Percentiles rank a stretch among this genome's conserved stretches.
Conservation (phyloP, 352 stramenopile species). For the Phytophthora cajani region DNA sequence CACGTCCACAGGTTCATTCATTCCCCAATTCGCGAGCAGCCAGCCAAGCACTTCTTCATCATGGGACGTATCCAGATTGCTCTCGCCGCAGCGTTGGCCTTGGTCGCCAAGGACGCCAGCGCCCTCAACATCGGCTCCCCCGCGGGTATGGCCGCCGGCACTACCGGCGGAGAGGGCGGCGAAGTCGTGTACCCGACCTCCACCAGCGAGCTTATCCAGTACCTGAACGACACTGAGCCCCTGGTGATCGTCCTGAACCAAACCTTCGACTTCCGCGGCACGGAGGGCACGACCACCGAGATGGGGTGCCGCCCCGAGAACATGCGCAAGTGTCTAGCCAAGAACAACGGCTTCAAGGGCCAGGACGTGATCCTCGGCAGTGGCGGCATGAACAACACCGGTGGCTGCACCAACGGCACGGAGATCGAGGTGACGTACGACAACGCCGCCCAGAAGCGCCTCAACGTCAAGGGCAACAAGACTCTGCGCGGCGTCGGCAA, state of each 20-base stretch:
- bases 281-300: slow-evolving; percentile 46
- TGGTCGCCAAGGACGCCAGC: slow-evolving; percentile 12
- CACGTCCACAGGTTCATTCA: neutral
- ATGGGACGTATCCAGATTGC: slow-evolving; percentile 26
- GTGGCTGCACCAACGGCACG: slow-evolving; percentile 49
- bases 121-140: slow-evolving; percentile 28
- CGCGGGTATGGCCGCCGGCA: slow-evolving; percentile 34
- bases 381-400: slow-evolving; percentile 53
- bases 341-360: slow-evolving; percentile 45
- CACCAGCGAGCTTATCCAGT: slow-evolving; percentile 35
- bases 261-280: slow-evolving; percentile 47
- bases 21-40: slow-evolving; percentile 24
- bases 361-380: slow-evolving; percentile 51
- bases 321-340: slow-evolving; percentile 40
- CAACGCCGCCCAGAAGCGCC: slow-evolving; percentile 31
- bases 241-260: slow-evolving; percentile 49
- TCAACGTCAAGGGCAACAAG: slow-evolving; percentile 48
- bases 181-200: slow-evolving; percentile 35
- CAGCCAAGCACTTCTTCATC: slow-evolving; percentile 5
- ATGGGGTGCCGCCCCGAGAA: slow-evolving; percentile 38
- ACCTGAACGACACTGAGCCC: slow-evolving; percentile 30
- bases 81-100: slow-evolving; percentile 6
- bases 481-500: slow-evolving; percentile 46
- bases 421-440: slow-evolving; percentile 33
- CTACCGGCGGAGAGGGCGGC: slow-evolving; percentile 38